phyloP scores from a whole-genome alignment of 345 rosid genomes.

The Populus alba region DNA sequence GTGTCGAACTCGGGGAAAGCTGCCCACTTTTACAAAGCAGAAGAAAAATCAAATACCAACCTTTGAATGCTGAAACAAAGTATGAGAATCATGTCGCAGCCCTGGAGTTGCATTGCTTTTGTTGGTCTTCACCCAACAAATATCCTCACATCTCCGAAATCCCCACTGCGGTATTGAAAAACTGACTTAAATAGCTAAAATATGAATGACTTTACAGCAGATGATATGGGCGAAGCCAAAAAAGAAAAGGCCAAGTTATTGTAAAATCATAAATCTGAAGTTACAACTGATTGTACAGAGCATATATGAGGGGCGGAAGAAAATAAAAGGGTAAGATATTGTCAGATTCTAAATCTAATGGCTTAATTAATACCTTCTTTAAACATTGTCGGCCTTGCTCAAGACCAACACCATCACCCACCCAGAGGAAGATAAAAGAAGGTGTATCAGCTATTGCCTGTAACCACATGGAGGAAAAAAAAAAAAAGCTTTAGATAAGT shows the following conservation, averaged over 20 bases:
- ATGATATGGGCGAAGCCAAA: neutral
- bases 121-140: slow-evolving; percentile 99
- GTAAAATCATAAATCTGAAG: neutral
- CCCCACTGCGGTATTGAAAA: slow-evolving; percentile 66
- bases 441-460: slow-evolving; percentile 99
- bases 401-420: slow-evolving; percentile 95
- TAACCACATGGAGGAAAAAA: slow-evolving; percentile 5
- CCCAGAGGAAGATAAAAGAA: slow-evolving; percentile 98
- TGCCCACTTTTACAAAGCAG: slow-evolving; percentile 10
- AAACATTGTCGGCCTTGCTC: slow-evolving; percentile 98
- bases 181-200: neutral
- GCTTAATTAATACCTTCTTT: slow-evolving; percentile 59
- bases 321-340: neutral
- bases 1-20: neutral
- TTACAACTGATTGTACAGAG: neutral
- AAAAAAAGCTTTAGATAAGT: neutral
- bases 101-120: slow-evolving; percentile 90
- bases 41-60: slow-evolving; percentile 36
- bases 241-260: neutral
- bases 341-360: neutral
- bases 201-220: neutral
- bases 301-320: neutral
- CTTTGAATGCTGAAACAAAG: slow-evolving; percentile 97
- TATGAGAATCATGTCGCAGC: slow-evolving; percentile 88
- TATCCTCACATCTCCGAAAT: slow-evolving; percentile 95